Evolutionary conservation across 352 stramenopile species (phyloP).

Genomic region (Globisporangium perplexum): DNA sequence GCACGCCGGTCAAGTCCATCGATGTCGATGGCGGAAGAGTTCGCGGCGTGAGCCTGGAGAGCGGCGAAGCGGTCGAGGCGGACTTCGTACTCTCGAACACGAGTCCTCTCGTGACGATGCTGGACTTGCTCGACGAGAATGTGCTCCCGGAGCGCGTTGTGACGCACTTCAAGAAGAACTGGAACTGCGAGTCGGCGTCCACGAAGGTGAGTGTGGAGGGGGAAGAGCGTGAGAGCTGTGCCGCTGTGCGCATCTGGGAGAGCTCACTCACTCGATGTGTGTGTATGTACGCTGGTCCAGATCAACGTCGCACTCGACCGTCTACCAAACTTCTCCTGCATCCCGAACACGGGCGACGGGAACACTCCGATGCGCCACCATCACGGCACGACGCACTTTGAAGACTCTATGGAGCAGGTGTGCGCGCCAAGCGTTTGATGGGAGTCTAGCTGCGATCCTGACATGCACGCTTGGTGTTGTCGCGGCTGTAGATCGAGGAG

Average conservation of each 20-base stretch:
- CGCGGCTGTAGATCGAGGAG: constrained; percentile 85
- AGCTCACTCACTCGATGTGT: background rate
- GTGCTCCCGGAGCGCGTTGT: constrained; percentile 50
- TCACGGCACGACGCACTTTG: constrained; percentile 88
- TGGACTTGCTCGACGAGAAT: constrained; percentile 62
- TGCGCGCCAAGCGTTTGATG: background rate
- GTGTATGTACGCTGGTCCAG: constrained; percentile 25
- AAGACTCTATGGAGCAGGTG: constrained; percentile 66
- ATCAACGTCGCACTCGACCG: constrained; percentile 87
- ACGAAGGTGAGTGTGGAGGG: constrained; percentile 43
- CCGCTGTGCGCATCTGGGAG: background rate
- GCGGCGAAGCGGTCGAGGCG: constrained; percentile 45
- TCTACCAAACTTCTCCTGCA: constrained; percentile 81
- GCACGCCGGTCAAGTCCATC: constrained; percentile 60
- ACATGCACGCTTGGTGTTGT: background rate
- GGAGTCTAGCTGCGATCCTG: background rate
- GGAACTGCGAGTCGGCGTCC: constrained; percentile 73
- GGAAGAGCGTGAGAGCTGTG: no score
- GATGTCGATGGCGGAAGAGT: constrained; percentile 36
- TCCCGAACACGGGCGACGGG: constrained; percentile 56
- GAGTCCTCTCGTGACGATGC: constrained; percentile 77
- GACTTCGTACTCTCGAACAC: constrained; percentile 75
- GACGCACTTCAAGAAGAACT: constrained; percentile 72
- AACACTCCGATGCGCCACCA: constrained; percentile 71
- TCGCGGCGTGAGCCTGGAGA: constrained; percentile 55